A percentile compares a stretch with the other conserved stretches of the same genome.
Conservation (phyloP, 202 grass and related monocot species). For the Miscanthus sacchariflorus region DNA sequence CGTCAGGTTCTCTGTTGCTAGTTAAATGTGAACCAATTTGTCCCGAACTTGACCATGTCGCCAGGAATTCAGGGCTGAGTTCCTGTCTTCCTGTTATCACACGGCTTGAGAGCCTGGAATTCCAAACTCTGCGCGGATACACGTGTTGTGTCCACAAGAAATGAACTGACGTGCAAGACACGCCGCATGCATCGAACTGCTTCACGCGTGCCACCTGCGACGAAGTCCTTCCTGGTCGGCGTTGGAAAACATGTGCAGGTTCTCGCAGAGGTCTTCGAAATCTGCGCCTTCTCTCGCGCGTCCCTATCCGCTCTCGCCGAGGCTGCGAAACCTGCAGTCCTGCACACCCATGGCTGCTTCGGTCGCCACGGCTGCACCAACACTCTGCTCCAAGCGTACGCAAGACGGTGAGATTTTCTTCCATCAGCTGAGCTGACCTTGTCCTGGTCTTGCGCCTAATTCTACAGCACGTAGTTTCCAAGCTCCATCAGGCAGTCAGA, state of each 20-base stretch:
- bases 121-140: neutral
- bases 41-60: neutral
- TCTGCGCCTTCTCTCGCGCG: neutral
- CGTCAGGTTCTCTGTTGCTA: neutral
- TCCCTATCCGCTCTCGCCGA: neutral
- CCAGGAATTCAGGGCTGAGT: constrained; percentile 14
- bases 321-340: neutral
- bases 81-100: neutral
- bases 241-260: constrained; percentile 16
- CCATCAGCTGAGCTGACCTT: neutral
- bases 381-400: neutral
- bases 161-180: constrained; percentile 3
- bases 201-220: neutral
- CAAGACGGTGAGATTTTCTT: neutral
- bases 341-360: neutral
- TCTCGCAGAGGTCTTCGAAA: neutral
- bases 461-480: neutral
- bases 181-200: neutral
- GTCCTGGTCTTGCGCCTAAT: neutral
- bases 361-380: neutral
- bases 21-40: neutral
- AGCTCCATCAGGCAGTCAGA: neutral
- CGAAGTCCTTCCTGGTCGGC: neutral
- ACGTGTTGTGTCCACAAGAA: constrained; percentile 1
- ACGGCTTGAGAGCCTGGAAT: neutral